phyloP scores from a whole-genome alignment of 176 grass and related monocot species.

The Oryza brachyantha region DNA sequence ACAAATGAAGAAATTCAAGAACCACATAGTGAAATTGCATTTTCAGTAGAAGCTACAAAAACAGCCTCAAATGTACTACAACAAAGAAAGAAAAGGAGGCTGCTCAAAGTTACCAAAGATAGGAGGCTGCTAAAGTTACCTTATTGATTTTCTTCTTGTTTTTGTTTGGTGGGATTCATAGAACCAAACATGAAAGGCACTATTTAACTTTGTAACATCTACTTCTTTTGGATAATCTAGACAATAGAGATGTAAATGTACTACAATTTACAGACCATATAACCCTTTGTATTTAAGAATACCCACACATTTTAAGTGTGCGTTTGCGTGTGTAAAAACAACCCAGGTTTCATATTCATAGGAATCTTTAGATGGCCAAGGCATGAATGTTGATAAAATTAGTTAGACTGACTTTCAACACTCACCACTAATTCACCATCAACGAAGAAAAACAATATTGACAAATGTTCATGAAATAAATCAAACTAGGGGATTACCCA shows the following conservation, averaged over 20 bases:
- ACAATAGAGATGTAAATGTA: neutral
- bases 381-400: slow-evolving; percentile 10
- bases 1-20: slow-evolving; percentile 12
- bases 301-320: neutral
- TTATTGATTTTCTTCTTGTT: neutral
- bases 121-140: neutral
- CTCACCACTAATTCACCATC: neutral
- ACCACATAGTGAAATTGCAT: neutral
- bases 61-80: neutral
- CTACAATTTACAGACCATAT: neutral
- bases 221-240: neutral
- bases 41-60: neutral
- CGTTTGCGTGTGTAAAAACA: neutral
- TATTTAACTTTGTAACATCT: neutral
- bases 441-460: slow-evolving; percentile 4
- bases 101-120: neutral
- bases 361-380: neutral
- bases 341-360: neutral
- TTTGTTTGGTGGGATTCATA: neutral
- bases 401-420: neutral
- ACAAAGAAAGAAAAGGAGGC: neutral
- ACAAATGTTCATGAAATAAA: neutral
- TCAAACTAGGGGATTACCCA: no score
- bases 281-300: neutral
- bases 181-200: neutral